Base-by-base conservation (phyloP, 306 rosid genomes). In the Sesbania bispinosa region DNA sequence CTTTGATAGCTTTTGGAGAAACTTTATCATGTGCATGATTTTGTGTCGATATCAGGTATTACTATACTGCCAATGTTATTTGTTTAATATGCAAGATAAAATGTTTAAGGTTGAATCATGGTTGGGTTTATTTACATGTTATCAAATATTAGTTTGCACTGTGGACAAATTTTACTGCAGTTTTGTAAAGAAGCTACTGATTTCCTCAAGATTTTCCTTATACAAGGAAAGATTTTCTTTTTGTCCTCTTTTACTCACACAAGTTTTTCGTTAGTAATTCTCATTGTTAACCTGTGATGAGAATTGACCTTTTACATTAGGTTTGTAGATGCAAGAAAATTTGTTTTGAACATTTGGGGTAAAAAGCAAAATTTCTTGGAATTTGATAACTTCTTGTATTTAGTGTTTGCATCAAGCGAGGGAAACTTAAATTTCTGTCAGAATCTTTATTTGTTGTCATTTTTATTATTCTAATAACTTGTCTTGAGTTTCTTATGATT, bases 301-400 rank as follows among this genome's bases (percentile, higher is more conserved):
- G 33, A 21, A 18, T 75, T 75, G 39, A 54, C 55, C 71, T 42
- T 68, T 61, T 62, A 45, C 67, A 54, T 61, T 72, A 81, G 41
- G 60, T 35, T 53, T 77, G 36, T 20, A 10, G 73, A 60, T 60
- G 76, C 41, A 67, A 62, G n/a, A 45, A 36, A 45, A 42, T 41
- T 2, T 26, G 58, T 16, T 36, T 53, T 16, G 46, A 72, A 77
- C 68, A 62, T 21, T 30, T 30, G 24, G 4, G 50, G 61, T 4
- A 0, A 38, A 50, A 73, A 65, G 14, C 47, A 79, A 48, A 47
- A 27, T 48, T 47, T 73, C 42, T 20, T 73, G 60, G 67, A 67
- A 67, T 51, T 50, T 24, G 13, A 3, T 36, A 62, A 62, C 19
- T 30, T 50, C 53, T 61, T 59, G 47, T 24, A 35, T 64, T 35